Base-by-base conservation (phyloP, 441 rosid species). In the Theobroma grandiflorum region DNA sequence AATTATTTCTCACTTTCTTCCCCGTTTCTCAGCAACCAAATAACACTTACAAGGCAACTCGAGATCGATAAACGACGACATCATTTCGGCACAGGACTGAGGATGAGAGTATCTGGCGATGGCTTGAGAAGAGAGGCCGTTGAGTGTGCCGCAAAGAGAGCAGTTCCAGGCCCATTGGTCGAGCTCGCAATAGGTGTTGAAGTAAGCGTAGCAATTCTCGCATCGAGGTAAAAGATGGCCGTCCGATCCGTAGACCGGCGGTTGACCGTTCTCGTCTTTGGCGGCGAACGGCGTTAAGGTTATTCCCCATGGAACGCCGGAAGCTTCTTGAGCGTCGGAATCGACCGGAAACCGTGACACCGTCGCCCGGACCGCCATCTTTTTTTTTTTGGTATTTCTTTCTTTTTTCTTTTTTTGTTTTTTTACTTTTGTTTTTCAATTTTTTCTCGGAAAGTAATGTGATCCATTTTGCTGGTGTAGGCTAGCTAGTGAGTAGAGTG, bases 81-180 rank as follows among this genome's bases (percentile, higher is more conserved):
- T 84, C 98, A 90, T 94, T 86, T 97, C 98, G 12, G 99, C 87
- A 73, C 92, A 89, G 22, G 98, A 93, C 79, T 90, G 90, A 59
- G 99, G 90, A 74, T 79, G 89, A 8, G 99, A 92, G 91, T 93
- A 95, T 65, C 96, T 95, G 71, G 96, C 82, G 74, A 95, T 93
- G 67, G 93, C 87, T 85, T 92, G 86, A 18, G 95, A 86, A 62
- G 95, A 68, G 42, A 97, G 93, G 68, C 99, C 97, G 66, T 95
- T 97, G 77, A 95, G 98, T 37, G 98, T 91, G 33, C 97, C 98
- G 78, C 99, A 97, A 45, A 94, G 95, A 65, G 98, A 80, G 86
- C 99, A 97, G 73, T 72, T 88, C 99, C 99, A 97, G 31, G 98
- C 95, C 99, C 99, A 95, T 78, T 93, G 96, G n/a, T 95, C 99